Evolutionary conservation across 2,329 filamentous ascomycete genomes (phyloP).

Genomic region (Fusarium austroafricanum): DNA sequence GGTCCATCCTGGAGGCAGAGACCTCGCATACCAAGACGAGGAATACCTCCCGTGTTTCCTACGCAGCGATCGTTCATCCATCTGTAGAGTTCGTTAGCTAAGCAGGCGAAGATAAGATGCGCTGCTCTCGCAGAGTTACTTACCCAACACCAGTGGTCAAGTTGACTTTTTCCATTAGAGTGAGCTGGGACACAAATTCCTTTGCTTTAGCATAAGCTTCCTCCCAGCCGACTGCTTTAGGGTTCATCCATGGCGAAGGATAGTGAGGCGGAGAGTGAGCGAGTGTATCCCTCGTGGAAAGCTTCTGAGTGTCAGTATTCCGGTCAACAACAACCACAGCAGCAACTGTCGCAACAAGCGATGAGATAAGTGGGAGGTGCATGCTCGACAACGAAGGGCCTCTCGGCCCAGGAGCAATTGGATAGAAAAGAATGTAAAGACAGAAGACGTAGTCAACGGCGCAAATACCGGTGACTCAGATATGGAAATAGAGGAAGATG

Average conservation of each 20-base stretch:
- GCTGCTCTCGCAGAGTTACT: slow-evolving; percentile 46
- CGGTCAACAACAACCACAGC: slow-evolving; percentile 14
- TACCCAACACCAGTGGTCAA: slow-evolving; percentile 90
- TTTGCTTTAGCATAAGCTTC: slow-evolving; percentile 80
- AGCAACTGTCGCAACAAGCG: neutral
- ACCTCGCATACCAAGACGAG: slow-evolving; percentile 74
- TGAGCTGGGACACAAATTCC: slow-evolving; percentile 84
- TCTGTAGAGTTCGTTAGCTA: slow-evolving; percentile 37
- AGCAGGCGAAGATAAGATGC: neutral
- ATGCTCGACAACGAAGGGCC: slow-evolving; percentile 5
- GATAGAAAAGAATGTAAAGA: neutral
- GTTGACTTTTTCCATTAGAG: slow-evolving; percentile 91
- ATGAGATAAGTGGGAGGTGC: slow-evolving; percentile 20
- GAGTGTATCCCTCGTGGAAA: slow-evolving; percentile 39
- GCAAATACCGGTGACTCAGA: neutral
- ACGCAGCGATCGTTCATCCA: slow-evolving; percentile 74
- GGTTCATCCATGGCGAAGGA: slow-evolving; percentile 88
- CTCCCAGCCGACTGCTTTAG: slow-evolving; percentile 77
- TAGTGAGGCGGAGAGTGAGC: slow-evolving; percentile 72
- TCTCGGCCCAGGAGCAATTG: neutral
- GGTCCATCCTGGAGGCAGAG: slow-evolving; percentile 92
- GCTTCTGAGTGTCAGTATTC: slow-evolving; percentile 44
- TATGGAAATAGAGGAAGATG: too few species aligned
- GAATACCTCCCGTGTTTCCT: slow-evolving; percentile 78
- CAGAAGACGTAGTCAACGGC: neutral